Base-by-base conservation (phyloP, 768 basidiomycete genomes). In the Pleurotus djamor region DNA sequence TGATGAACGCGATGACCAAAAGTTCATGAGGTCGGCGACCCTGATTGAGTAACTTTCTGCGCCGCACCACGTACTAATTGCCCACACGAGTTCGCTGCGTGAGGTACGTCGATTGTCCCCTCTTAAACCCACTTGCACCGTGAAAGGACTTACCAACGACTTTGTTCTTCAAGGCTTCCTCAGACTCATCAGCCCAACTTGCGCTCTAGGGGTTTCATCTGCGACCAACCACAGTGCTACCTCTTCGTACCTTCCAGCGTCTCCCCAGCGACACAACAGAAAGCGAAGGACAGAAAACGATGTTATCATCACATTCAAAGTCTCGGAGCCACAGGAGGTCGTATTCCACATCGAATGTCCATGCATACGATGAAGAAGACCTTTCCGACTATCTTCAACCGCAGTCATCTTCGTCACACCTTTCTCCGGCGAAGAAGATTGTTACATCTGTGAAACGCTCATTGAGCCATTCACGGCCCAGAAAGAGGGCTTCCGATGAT, bases 371-470 rank as follows among this genome's bases (percentile, higher is more conserved):
- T 32, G 54, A 45, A 5, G 54, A 56, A 17, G 41, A 43, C 37
- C 28, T 4, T 44, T n/a, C 41, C 28, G 54, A 56, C 37, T 28
- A 41, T 14, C 54, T 14, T 32, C 41, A n/a, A 41, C 41, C 36
- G 6, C 54, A 44, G 28, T 28, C 54, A 9, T n/a, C 41, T 32
- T 56, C 54, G 21, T 43, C 45, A 2, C 7, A 17, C 10, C 35
- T n/a, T 44, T 56, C 54, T 13, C 54, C 54, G 13, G 54, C 54
- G 12, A 28, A 56, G 44, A 56, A 56, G 28, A 21, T 56, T 44
- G 41, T 56, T 2, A 56, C 41, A 12, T 41, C 37, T 43, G 41
- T 56, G 6, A 56, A 44, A 32, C 54, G 54, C 13, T 41, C 54
- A 21, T 28, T 56, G 1, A 56, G 54, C 14, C 54, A 56, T 4